Percentiles rank a stretch among this genome's conserved stretches.
These are phyloP conservation scores for Amanita pallidorosea DNA, from an alignment of 768 basidiomycete species.

Conservation along the genomic window DNA sequence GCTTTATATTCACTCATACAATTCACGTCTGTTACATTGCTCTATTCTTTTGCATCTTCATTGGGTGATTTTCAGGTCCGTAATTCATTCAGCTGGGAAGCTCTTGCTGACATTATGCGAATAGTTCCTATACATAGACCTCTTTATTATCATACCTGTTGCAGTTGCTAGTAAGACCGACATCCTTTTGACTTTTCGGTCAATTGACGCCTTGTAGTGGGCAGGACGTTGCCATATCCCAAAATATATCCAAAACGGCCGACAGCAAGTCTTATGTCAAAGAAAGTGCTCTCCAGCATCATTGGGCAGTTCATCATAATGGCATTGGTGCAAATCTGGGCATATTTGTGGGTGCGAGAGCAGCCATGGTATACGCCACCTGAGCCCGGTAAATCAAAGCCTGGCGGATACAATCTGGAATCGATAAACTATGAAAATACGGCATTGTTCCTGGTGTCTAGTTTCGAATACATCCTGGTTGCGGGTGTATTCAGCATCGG, in stretches of 20 bases:
- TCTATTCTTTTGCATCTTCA: constrained; percentile 95
- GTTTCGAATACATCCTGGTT: constrained; percentile 97
- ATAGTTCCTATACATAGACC: constrained; percentile 93
- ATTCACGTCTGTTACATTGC: constrained; percentile 92
- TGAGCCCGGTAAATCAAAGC: constrained; percentile 26
- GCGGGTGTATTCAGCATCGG: constrained; percentile 98
- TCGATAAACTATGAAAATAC: constrained; percentile 90
- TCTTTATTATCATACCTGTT: constrained; percentile 95
- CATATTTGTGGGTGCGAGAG: constrained; percentile 77
- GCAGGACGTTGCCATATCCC: constrained; percentile 83
- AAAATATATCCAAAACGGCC: constrained; percentile 83
- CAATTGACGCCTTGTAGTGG: constrained; percentile 50
- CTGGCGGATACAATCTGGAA: constrained; percentile 60
- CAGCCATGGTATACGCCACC: constrained; percentile 87
- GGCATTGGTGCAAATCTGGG: constrained; percentile 73
- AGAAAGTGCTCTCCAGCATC: constrained; percentile 88
- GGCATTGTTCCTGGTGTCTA: constrained; percentile 84
- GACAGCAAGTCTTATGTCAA: constrained; percentile 91
- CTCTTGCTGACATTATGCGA: constrained; percentile 8
- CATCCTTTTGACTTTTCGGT: neutral
- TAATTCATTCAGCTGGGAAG: constrained; percentile 4
- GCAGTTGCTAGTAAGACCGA: constrained; percentile 81
- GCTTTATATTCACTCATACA: constrained; percentile 97
- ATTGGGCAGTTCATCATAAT: constrained; percentile 89
- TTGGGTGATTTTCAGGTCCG: constrained; percentile 92